A percentile compares a stretch with the other conserved stretches of the same genome.
These are phyloP conservation scores for Lachancea mirantina DNA, from an alignment of 805 yeast species.

Conservation along the genomic window DNA sequence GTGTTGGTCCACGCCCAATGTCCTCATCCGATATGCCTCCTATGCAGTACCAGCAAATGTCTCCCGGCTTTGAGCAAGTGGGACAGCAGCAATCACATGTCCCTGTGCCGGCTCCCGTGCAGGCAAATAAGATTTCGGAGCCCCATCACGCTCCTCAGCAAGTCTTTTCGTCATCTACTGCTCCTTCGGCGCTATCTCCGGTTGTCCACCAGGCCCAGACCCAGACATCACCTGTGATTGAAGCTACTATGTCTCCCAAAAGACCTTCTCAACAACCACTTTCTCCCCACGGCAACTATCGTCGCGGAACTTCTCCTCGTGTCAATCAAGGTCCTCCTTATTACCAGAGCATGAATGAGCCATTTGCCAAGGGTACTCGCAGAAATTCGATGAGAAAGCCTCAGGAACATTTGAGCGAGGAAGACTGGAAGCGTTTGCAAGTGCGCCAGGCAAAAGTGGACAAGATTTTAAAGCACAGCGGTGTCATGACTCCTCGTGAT, in stretches of 20 bases:
- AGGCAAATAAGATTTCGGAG: background rate
- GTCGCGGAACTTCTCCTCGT: slow-evolving; percentile 4
- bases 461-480: slow-evolving; percentile 73
- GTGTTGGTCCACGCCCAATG: too few relatives aligned
- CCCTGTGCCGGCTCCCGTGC: slow-evolving; percentile 1
- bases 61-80: slow-evolving; percentile 1
- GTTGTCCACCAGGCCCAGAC: background rate
- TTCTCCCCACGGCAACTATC: slow-evolving; percentile 6
- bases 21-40: too few relatives aligned
- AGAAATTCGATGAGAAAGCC: slow-evolving; percentile 23
- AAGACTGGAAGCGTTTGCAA: slow-evolving; percentile 61
- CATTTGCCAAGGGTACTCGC: slow-evolving; percentile 13
- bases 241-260: too few relatives aligned
- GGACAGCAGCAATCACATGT: slow-evolving; percentile 9
- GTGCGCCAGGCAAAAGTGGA: slow-evolving; percentile 69
- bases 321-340: slow-evolving; percentile 7
- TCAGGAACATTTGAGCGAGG: slow-evolving; percentile 49
- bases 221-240: slow-evolving; percentile 6
- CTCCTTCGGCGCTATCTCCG: slow-evolving; percentile 1
- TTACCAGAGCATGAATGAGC: slow-evolving; percentile 8
- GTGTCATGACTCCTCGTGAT: slow-evolving; percentile 95
- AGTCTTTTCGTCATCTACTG: background rate
- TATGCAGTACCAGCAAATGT: slow-evolving; percentile 13
- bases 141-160: background rate
- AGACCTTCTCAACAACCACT: slow-evolving; percentile 4